phyloP scores from a whole-genome alignment of 352 stramenopile species.

The Globisporangium spiculum region DNA sequence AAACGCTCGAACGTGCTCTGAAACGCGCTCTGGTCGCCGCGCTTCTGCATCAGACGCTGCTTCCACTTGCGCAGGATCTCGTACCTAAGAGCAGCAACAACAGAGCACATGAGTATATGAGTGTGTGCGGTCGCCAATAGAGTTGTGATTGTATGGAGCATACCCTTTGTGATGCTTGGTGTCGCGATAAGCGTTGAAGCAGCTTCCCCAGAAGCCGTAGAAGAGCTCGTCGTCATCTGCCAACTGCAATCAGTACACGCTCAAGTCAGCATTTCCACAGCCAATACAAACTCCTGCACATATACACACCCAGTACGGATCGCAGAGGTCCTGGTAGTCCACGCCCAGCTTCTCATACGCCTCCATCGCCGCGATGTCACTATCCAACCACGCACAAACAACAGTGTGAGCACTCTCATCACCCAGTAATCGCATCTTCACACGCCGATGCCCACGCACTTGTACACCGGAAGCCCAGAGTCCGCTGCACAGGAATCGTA shows the following conservation, averaged over 20 bases:
- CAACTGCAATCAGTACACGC: conserved; percentile 30
- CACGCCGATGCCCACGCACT: conserved; percentile 30
- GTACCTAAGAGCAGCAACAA: conserved; percentile 26
- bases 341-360: conserved; percentile 77
- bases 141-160: conserved; percentile 13
- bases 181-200: conserved; percentile 84
- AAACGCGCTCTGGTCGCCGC: conserved; percentile 23
- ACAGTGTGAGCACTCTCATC: not conserved
- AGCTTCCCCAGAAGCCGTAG: conserved; percentile 91
- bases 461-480: conserved; percentile 87
- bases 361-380: conserved; percentile 81
- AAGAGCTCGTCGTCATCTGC: conserved; percentile 81
- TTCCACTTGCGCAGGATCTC: conserved; percentile 66
- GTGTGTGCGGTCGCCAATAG: not conserved
- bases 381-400: conserved; percentile 14
- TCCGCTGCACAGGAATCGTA: conserved; percentile 46
- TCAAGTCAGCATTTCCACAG: conserved; percentile 1
- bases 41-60: conserved; percentile 21
- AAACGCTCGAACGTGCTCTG: conserved; percentile 38
- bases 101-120: not conserved
- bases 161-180: conserved; percentile 75
- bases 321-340: conserved; percentile 89
- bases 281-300: no score
- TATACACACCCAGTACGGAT: conserved; percentile 64
- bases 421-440: not conserved